Percentiles rank a stretch among this genome's conserved stretches.
Conservation (phyloP, 805 yeast genomes). For the Saccharomycopsis sp. region DNA sequence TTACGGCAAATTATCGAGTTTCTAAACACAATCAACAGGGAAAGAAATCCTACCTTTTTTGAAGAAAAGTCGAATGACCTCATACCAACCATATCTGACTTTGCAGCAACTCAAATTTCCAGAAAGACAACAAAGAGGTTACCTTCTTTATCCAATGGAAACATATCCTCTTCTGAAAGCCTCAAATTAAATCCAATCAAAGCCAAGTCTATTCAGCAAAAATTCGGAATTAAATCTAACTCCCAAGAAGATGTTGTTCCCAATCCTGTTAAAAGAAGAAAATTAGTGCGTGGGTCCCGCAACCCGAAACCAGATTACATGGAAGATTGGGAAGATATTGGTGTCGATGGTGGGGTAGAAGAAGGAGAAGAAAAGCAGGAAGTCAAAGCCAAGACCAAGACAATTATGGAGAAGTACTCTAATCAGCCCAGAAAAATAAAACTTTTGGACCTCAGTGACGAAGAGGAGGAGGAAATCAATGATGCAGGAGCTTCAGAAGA, state of each 20-base stretch:
- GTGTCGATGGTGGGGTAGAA: conserved; percentile 25
- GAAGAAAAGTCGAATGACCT: too few relatives aligned
- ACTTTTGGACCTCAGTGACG: conserved; percentile 23
- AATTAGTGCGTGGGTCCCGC: conserved; percentile 33
- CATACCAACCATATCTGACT: too few relatives aligned
- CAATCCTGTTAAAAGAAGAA: conserved; percentile 28
- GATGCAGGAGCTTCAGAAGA: conserved; percentile 39
- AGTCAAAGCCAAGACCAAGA: conserved; percentile 1
- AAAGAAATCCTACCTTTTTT: too few relatives aligned
- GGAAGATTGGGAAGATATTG: conserved; percentile 25
- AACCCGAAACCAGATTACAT: conserved; percentile 26
- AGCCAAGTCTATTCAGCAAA: conserved; percentile 16
- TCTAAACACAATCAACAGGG: conserved; percentile 22
- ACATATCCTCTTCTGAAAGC: background rate
- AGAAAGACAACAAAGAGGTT: too few relatives aligned
- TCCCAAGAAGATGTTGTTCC: conserved; percentile 1
- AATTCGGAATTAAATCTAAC: conserved; percentile 14
- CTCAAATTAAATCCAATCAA: conserved; percentile 12
- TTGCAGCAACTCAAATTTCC: too few relatives aligned
- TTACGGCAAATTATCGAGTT: conserved; percentile 28
- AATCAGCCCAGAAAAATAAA: conserved; percentile 1
- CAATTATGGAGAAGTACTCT: conserved; percentile 1
- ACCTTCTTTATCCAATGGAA: too few relatives aligned
- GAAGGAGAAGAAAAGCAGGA: conserved; percentile 24
- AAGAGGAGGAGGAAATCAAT: conserved; percentile 42